Evolutionary conservation across 176 grass and related monocot genomes (phyloP).

Genomic region (Tillandsia leiboldiana): DNA sequence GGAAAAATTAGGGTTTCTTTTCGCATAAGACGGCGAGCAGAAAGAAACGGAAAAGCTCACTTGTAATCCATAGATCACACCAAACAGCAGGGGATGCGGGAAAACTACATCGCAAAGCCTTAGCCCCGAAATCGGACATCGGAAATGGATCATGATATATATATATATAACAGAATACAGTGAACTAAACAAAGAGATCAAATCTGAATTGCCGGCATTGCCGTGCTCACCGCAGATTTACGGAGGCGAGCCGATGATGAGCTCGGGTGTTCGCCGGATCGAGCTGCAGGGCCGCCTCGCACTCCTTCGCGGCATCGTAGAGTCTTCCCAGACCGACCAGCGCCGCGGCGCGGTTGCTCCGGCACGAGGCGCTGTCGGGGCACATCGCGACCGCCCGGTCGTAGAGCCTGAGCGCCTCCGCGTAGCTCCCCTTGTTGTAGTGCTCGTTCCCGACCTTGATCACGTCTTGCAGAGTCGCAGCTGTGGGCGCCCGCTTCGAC

Average conservation of each 20-base stretch:
- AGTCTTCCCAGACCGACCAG: slow-evolving; percentile 62
- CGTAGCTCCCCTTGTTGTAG: slow-evolving; percentile 61
- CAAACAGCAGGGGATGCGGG: neutral
- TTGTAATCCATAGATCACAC: slow-evolving; percentile 13
- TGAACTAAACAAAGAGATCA: slow-evolving; percentile 13
- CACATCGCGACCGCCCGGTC: slow-evolving; percentile 55
- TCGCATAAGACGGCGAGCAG: neutral
- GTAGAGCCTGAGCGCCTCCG: slow-evolving; percentile 65
- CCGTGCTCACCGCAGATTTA: slow-evolving; percentile 67
- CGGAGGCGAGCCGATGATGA: slow-evolving; percentile 42
- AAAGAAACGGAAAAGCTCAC: slow-evolving; percentile 6
- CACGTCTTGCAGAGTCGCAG: slow-evolving; percentile 48
- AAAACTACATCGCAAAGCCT: slow-evolving; percentile 1
- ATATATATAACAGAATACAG: slow-evolving; percentile 23
- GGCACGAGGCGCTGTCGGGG: slow-evolving; percentile 63
- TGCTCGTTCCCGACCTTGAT: slow-evolving; percentile 66
- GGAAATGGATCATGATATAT: slow-evolving; percentile 10
- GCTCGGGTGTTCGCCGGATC: slow-evolving; percentile 60
- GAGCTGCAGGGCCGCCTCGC: slow-evolving; percentile 59
- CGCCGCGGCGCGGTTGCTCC: slow-evolving; percentile 66
- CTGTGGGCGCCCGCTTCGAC: neutral
- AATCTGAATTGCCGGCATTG: slow-evolving; percentile 23
- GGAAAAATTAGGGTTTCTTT: slow-evolving; percentile 26
- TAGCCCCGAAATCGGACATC: neutral
- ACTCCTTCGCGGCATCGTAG: slow-evolving; percentile 56